These are phyloP conservation scores for Trichophyton schoenleinii DNA, from an alignment of 2,329 filamentous ascomycete genomes.

Conservation along the genomic window DNA sequence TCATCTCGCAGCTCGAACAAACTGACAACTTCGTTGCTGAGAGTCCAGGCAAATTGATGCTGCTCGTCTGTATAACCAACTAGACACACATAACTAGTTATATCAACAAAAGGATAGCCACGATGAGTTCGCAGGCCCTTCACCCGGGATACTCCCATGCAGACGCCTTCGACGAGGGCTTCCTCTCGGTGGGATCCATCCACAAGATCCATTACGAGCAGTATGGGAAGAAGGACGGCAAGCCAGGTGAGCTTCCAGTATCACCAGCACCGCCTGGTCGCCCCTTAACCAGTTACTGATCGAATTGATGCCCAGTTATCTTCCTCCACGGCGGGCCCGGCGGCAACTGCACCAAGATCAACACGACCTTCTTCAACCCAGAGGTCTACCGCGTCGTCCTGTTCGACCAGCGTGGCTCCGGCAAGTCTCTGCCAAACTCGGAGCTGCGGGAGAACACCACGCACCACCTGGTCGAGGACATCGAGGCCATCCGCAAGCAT, in stretches of 20 bases:
- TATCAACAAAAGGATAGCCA: not conserved
- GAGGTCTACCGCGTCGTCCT: conserved; percentile 34
- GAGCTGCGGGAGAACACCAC: conserved; percentile 32
- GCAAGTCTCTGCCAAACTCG: conserved; percentile 32
- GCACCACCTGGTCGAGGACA: conserved; percentile 33
- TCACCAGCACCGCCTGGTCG: no score
- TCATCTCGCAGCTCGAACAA: no score
- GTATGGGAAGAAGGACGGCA: conserved; percentile 28
- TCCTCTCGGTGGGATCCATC: conserved; percentile 22
- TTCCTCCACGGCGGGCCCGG: conserved; percentile 38
- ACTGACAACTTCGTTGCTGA: not conserved
- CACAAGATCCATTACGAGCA: conserved; percentile 30
- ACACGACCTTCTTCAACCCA: conserved; percentile 35
- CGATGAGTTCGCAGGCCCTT: not conserved
- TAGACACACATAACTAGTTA: not conserved
- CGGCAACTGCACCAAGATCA: conserved; percentile 23
- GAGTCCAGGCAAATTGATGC: no score
- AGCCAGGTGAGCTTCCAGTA: conserved; percentile 21
- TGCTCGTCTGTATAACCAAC: not conserved
- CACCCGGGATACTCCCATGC: conserved; percentile 21
- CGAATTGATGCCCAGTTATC: conserved; percentile 19
- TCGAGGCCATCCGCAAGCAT: conserved; percentile 33
- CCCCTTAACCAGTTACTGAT: not conserved
- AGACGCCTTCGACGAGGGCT: conserved; percentile 24
- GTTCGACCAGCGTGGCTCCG: conserved; percentile 37